Conservation (phyloP, 495 filamentous ascomycete genomes). For the Apiosordaria backusii region DNA sequence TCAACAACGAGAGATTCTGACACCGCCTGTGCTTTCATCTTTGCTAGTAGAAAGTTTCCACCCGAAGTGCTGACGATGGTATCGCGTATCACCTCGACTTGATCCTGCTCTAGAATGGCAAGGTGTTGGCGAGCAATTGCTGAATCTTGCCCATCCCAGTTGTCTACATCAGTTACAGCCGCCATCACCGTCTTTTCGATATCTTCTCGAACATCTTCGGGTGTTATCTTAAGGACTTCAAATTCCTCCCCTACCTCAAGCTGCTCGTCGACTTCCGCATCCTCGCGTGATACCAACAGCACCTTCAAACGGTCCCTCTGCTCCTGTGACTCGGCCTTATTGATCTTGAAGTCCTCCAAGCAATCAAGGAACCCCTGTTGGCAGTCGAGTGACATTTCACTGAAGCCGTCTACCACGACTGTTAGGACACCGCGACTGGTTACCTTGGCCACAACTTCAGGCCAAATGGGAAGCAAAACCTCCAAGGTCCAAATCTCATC, state of each 20-base stretch:
- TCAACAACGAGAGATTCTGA: neutral
- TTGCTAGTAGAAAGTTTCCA: neutral
- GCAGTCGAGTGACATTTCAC: conserved; percentile 6
- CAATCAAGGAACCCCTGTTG: neutral
- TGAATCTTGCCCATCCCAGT: neutral
- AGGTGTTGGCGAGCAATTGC: neutral
- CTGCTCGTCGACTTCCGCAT: neutral
- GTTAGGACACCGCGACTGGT: neutral
- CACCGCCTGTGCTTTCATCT: neutral
- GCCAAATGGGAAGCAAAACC: neutral
- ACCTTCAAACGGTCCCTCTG: neutral
- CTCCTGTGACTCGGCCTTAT: conserved; percentile 1
- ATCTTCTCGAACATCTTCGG: neutral
- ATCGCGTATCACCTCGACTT: neutral
- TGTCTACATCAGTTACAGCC: neutral
- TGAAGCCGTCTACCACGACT: conserved; percentile 5
- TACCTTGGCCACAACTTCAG: neutral
- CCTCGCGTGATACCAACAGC: neutral
- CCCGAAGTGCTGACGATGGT: neutral
- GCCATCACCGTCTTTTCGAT: neutral
- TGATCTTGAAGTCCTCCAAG: neutral
- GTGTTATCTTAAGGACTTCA: neutral
- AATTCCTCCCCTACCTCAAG: neutral
- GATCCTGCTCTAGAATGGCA: too few species aligned
- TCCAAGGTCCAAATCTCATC: neutral